These are phyloP conservation scores for Conoideocrella luteorostrata DNA, from an alignment of 2,329 filamentous ascomycete species.

Conservation along the genomic window DNA sequence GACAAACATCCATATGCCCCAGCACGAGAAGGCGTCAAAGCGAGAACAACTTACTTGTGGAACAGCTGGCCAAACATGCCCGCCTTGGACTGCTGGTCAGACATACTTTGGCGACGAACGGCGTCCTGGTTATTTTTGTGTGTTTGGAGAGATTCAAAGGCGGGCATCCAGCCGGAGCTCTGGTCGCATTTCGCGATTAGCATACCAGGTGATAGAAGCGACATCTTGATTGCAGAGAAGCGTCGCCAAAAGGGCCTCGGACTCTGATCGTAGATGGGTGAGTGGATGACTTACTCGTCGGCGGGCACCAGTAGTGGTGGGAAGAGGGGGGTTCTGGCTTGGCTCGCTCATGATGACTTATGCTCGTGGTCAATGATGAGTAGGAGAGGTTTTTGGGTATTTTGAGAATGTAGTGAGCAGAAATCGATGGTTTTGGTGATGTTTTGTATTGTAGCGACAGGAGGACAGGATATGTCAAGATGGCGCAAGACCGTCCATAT, in stretches of 20 bases:
- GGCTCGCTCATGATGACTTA: slow-evolving; percentile 22
- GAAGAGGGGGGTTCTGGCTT: slow-evolving; percentile 15
- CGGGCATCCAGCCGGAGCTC: slow-evolving; percentile 40
- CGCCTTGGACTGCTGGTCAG: slow-evolving; percentile 42
- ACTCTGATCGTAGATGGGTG: too few relatives aligned
- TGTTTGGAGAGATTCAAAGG: slow-evolving; percentile 45
- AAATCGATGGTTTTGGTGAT: too few relatives aligned
- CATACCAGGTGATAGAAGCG: too few relatives aligned
- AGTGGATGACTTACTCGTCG: slow-evolving; percentile 23
- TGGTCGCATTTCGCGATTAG: too few relatives aligned
- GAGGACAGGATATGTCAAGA: too few relatives aligned
- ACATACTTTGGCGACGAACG: slow-evolving; percentile 48
- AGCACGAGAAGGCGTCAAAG: not conserved
- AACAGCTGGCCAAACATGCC: slow-evolving; percentile 51
- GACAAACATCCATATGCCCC: not conserved
- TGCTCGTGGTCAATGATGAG: not conserved
- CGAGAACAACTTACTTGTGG: slow-evolving; percentile 41
- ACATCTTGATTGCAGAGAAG: too few relatives aligned
- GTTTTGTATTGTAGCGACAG: too few relatives aligned
- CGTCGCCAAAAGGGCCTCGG: too few relatives aligned
- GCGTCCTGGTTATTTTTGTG: slow-evolving; percentile 42
- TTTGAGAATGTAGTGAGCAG: too few relatives aligned
- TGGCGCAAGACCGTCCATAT: too few relatives aligned
- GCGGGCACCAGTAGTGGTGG: slow-evolving; percentile 17
- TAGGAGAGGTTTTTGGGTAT: too few relatives aligned